Conservation (phyloP, 768 basidiomycete species). For the Psilocybe azurescens region DNA sequence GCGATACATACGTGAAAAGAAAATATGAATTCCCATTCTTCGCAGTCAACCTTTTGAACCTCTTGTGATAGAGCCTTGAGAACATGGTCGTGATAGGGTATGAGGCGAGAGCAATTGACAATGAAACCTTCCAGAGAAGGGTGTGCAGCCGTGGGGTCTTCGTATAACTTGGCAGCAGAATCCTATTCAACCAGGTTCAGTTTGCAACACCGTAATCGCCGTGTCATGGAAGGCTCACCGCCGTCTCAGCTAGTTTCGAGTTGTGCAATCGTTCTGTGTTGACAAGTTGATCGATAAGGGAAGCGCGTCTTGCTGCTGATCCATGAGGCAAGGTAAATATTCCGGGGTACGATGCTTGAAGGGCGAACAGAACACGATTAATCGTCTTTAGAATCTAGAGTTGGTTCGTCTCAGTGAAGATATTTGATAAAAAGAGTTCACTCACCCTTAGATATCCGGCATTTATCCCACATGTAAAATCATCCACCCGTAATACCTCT, state of each 20-base stretch:
- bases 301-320: slow-evolving; percentile 27
- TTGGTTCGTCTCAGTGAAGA: not conserved
- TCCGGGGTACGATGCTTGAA: slow-evolving; percentile 42
- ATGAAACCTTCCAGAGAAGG: slow-evolving; percentile 32
- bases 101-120: slow-evolving; percentile 31
- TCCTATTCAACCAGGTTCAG: slow-evolving; percentile 29
- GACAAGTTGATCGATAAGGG: slow-evolving; percentile 35
- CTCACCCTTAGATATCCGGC: slow-evolving; percentile 41
- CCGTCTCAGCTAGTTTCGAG: slow-evolving; percentile 29
- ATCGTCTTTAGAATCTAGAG: slow-evolving; percentile 40
- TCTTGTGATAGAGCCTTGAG: slow-evolving; percentile 20
- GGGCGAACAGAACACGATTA: slow-evolving; percentile 35
- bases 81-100: slow-evolving; percentile 32
- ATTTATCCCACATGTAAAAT: slow-evolving; percentile 36
- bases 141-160: slow-evolving; percentile 20
- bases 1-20: slow-evolving; percentile 25
- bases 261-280: slow-evolving; percentile 38
- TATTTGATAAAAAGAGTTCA: not conserved
- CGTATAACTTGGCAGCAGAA: slow-evolving; percentile 34
- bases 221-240: slow-evolving; percentile 27
- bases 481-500: slow-evolving; percentile 44
- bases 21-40: slow-evolving; percentile 33
- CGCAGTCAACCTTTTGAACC: slow-evolving; percentile 6
- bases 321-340: slow-evolving; percentile 35
- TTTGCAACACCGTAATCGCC: not conserved